phyloP scores from a whole-genome alignment of 352 stramenopile genomes.

The Thraustotheca clavata region DNA sequence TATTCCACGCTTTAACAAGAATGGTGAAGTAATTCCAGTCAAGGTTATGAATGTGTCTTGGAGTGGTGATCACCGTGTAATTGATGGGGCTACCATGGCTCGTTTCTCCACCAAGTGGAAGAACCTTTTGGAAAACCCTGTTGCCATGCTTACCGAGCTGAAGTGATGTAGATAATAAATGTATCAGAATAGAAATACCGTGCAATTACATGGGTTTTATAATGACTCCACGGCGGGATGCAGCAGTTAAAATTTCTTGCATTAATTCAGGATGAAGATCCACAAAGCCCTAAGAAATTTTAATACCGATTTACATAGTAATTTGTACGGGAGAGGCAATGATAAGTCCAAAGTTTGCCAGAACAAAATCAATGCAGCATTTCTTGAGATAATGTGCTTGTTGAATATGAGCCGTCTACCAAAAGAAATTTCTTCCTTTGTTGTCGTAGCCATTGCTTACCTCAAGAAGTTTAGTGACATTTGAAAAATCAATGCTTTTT shows the following conservation, averaged over 20 bases:
- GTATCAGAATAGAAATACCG: neutral
- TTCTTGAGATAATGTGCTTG: constrained; percentile 66
- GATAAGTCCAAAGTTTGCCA: constrained; percentile 71
- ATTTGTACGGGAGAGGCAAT: constrained; percentile 47
- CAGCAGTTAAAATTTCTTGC: constrained; percentile 62
- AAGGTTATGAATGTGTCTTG: constrained; percentile 96
- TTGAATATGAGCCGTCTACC: constrained; percentile 56
- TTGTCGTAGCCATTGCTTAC: constrained; percentile 19
- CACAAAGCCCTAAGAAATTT: constrained; percentile 42
- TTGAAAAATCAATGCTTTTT: constrained; percentile 57
- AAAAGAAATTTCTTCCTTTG: neutral
- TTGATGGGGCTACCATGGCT: constrained; percentile 97
- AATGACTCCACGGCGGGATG: constrained; percentile 50
- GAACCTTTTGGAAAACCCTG: constrained; percentile 91
- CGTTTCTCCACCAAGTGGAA: constrained; percentile 97
- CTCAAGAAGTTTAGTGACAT: constrained; percentile 68
- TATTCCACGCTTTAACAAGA: constrained; percentile 89
- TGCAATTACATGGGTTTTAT: constrained; percentile 26
- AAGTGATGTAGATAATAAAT: constrained; percentile 36
- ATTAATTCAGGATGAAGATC: constrained; percentile 46
- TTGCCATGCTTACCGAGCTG: constrained; percentile 87
- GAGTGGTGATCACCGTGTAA: constrained; percentile 96
- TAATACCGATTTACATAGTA: neutral
- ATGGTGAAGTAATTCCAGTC: constrained; percentile 74
- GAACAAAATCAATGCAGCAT: constrained; percentile 70